Base-by-base conservation (phyloP, 2,329 filamentous ascomycete species). In the Balansia obtecta region DNA sequence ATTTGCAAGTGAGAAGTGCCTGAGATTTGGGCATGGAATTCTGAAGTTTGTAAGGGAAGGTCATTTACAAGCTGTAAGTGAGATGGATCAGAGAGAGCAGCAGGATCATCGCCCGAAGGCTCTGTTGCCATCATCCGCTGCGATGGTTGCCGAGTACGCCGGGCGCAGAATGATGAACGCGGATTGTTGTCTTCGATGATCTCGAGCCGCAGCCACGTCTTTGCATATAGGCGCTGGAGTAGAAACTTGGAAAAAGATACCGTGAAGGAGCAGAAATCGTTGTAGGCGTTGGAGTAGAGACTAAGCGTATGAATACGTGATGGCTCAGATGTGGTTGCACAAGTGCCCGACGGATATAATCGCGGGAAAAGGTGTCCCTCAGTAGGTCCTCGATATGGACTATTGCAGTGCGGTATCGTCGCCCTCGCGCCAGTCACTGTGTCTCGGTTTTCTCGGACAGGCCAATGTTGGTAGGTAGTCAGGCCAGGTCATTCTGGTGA, bases 91-190 rank as follows among this genome's bases (percentile, higher is more conserved):
- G 72, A 69, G 69, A 71, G 73, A 74, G 76, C 73, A 66, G 71
- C 71, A 67, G 71, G 68, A 68, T 68, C 73, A 62, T 73, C 68
- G 65, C 71, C 68, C 64, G 71, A 70, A 70, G 73, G 71, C 75
- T 78, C 77, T 73, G 76, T 76, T 74, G 77, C 77, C 77, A 81
- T 81, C 76, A 77, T 81, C 75, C 76, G 76, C 44, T 64, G 64
- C 60, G 61, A 51, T 39, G 51, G 34, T 8, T 46, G 37, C 45
- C 42, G 15, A 49, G 37, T 34, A 51, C 63, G 62, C 64, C 61
- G 59, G 61, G 64, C 56, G 57, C 54, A 55, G 55, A 61, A 57
- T 57, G 56, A 60, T 58, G 57, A 57, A 54, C 13, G 18, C 18
- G 30, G 27, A 16, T 16, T 45, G 27, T 40, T 18, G 44, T 30